Percentiles rank a stretch among this genome's conserved stretches.
These are phyloP conservation scores for Lophiostoma macrostomum DNA, from an alignment of 495 filamentous ascomycete species.

Conservation along the genomic window DNA sequence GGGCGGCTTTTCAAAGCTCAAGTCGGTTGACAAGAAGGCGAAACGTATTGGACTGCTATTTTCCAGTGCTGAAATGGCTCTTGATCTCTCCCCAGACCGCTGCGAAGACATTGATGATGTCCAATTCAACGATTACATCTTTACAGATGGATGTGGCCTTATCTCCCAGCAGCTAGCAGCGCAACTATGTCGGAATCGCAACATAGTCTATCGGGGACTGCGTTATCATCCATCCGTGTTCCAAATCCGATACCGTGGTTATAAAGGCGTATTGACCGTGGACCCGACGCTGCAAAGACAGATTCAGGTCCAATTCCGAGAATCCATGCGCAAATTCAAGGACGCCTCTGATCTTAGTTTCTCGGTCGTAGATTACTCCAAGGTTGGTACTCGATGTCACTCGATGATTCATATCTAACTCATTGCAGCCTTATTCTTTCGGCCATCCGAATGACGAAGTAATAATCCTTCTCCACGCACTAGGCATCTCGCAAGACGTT, in stretches of 20 bases:
- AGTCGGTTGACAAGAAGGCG: slow-evolving; percentile 51
- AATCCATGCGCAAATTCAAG: slow-evolving; percentile 54
- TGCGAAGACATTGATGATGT: slow-evolving; percentile 51
- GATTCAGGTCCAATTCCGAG: slow-evolving; percentile 44
- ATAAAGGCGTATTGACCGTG: slow-evolving; percentile 51
- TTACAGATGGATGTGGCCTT: slow-evolving; percentile 53
- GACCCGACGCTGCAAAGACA: slow-evolving; percentile 43
- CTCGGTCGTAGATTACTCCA: slow-evolving; percentile 50
- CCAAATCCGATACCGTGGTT: slow-evolving; percentile 52
- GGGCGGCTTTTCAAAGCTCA: slow-evolving; percentile 52
- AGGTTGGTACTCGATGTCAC: slow-evolving; percentile 36
- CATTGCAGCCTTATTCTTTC: slow-evolving; percentile 46
- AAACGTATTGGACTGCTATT: slow-evolving; percentile 54
- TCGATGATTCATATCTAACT: neutral
- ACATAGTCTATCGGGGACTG: slow-evolving; percentile 44
- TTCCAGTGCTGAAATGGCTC: slow-evolving; percentile 44
- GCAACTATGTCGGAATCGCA: slow-evolving; percentile 38
- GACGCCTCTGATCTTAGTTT: slow-evolving; percentile 46
- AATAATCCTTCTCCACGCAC: slow-evolving; percentile 45
- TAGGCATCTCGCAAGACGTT: slow-evolving; percentile 42
- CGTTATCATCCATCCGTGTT: slow-evolving; percentile 51
- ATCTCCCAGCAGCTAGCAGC: slow-evolving; percentile 43
- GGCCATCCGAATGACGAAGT: slow-evolving; percentile 53
- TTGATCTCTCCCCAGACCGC: slow-evolving; percentile 39
- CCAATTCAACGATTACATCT: slow-evolving; percentile 44